Base-by-base conservation (phyloP, 306 rosid species). In the Castanospermum australe region DNA sequence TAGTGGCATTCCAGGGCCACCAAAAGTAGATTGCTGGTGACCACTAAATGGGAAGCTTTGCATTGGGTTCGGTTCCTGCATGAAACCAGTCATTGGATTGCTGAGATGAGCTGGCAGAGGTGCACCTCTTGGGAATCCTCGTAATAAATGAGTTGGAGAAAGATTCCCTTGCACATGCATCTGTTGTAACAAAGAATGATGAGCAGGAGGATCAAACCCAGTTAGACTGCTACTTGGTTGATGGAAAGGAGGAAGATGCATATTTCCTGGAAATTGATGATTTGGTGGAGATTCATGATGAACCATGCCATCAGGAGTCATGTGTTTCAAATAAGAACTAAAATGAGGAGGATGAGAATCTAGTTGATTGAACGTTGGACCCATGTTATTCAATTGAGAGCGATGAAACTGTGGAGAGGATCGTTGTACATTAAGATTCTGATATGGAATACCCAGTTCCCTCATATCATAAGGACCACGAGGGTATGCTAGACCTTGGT, bases 181-280 rank as follows among this genome's bases (percentile, higher is more conserved):
- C 83, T 88, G 99, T 71, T 90, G 96, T 79, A 90, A 66, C 88
- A 90, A 56, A 51, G 98, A 88, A 74, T 87, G 95, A 75, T 87
- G 94, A 70, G 84, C 79, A 11, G 89, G 88, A 72, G 88, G 81
- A 82, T 90, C 97, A 71, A 88, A 85, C 73, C 96, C 97, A 64
- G 92, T 25, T 50, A 64, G 67, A 61, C 86, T 93, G 50, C 75
- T 18, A 73, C 82, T 79, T 1, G 88, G 74, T 68, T 90, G 98
- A 80, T 82, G 91, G 80, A 90, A 90, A 36, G 94, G 91, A 88
- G 97, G 98, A 28, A 84, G 93, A 59, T 81, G 87, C 87, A 89
- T 87, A 82, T 91, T 89, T 75, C 88, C 85, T 0, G 89, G 85
- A 85, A 89, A 87, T 77, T 91, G 97, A 71, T 79, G 97, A 78